Evolutionary conservation across 2,329 filamentous ascomycete genomes (phyloP).

Genomic region (Trichoderma gracile): DNA sequence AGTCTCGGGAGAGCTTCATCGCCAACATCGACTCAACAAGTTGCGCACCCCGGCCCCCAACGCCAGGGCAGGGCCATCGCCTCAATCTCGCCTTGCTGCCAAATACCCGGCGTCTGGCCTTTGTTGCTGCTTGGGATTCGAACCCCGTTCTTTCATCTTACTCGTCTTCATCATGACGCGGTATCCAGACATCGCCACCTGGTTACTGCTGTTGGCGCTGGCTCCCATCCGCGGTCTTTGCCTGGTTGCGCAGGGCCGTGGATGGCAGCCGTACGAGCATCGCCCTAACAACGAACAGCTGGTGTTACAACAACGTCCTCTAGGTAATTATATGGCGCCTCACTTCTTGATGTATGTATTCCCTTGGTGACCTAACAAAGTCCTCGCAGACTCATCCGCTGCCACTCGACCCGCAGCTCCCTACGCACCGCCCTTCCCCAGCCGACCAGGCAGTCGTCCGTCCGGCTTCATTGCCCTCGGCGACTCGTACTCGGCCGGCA

Average conservation of each 20-base stretch:
- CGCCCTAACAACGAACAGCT: background rate
- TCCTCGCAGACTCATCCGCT: background rate
- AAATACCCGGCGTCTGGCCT: background rate
- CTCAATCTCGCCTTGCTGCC: background rate
- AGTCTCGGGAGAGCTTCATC: background rate
- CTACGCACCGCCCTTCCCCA: constrained; percentile 12
- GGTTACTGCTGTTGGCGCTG: constrained; percentile 7
- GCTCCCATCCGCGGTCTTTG: background rate
- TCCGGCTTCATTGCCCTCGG: constrained; percentile 46
- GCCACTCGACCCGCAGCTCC: constrained; percentile 18
- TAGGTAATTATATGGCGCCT: constrained; percentile 7
- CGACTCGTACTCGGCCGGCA: constrained; percentile 52
- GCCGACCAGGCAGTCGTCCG: constrained; percentile 26
- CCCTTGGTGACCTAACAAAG: background rate
- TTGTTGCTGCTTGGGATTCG: background rate
- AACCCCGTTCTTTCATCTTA: background rate
- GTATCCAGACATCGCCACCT: background rate
- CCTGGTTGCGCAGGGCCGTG: background rate
- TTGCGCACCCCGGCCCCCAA: constrained; percentile 5
- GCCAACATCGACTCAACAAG: background rate
- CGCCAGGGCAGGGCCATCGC: constrained; percentile 4
- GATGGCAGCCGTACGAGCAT: constrained; percentile 12
- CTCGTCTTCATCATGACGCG: constrained; percentile 1
- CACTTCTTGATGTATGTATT: too few species aligned
- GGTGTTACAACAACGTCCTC: background rate